Conservation (phyloP, 2,329 filamentous ascomycete species). For the Fusarium xyrophilum region DNA sequence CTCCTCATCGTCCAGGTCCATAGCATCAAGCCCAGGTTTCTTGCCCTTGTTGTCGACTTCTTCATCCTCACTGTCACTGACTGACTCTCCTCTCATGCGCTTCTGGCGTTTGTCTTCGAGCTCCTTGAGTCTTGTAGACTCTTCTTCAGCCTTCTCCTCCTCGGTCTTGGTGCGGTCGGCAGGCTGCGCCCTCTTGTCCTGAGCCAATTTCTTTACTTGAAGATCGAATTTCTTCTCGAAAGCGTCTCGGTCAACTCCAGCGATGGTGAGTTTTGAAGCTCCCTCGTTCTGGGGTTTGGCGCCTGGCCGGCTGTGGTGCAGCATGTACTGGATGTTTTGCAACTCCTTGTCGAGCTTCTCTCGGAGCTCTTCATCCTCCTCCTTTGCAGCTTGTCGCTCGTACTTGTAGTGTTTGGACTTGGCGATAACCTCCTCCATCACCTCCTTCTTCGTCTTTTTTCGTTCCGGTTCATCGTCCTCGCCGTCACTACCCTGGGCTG, state of each 20-base stretch:
- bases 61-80: slow-evolving; percentile 68
- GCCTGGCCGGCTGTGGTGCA: slow-evolving; percentile 61
- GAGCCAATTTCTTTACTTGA: slow-evolving; percentile 79
- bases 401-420: slow-evolving; percentile 97
- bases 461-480: slow-evolving; percentile 71
- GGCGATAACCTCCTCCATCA: slow-evolving; percentile 97
- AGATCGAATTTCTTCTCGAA: slow-evolving; percentile 90
- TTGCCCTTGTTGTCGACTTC: slow-evolving; percentile 52
- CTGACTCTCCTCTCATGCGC: slow-evolving; percentile 86
- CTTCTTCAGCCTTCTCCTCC: slow-evolving; percentile 81
- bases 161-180: slow-evolving; percentile 90
- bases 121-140: slow-evolving; percentile 76
- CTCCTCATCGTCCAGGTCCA: slow-evolving; percentile 53
- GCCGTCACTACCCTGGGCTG: slow-evolving; percentile 55
- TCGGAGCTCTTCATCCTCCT: slow-evolving; percentile 88
- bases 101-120: slow-evolving; percentile 82
- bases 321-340: slow-evolving; percentile 74
- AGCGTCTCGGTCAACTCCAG: slow-evolving; percentile 68
- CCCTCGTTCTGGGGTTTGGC: slow-evolving; percentile 42
- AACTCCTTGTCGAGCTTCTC: slow-evolving; percentile 86
- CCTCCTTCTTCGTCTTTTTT: slow-evolving; percentile 94
- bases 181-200: slow-evolving; percentile 84
- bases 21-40: slow-evolving; percentile 48
- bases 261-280: slow-evolving; percentile 44
- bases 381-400: slow-evolving; percentile 89